A percentile compares a stretch with the other conserved stretches of the same genome.
Evolutionary conservation across 2,329 filamentous ascomycete genomes (phyloP).

Genomic region (Graphilbum fragrans): DNA sequence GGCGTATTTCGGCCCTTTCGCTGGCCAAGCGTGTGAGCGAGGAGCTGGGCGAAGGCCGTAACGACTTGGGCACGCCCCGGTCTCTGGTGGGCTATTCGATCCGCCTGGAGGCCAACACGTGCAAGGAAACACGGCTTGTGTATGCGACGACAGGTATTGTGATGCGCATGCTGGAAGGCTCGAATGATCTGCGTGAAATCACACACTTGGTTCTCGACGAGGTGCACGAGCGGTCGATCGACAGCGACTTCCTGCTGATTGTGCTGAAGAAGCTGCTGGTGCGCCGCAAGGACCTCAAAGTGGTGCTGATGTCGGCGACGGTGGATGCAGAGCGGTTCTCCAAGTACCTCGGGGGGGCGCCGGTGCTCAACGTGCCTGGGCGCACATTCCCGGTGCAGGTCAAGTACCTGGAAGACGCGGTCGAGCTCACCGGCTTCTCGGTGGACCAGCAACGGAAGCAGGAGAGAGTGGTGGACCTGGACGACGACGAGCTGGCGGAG

Average conservation of each 20-base stretch:
- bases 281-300: conserved; percentile 70
- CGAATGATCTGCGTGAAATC: conserved; percentile 74
- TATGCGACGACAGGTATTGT: conserved; percentile 89
- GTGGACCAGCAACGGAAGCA: conserved; percentile 31
- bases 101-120: conserved; percentile 77
- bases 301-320: conserved; percentile 94
- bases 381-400: conserved; percentile 87
- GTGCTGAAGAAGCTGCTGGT: conserved; percentile 74
- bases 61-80: conserved; percentile 67
- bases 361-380: conserved; percentile 81
- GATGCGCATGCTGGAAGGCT: conserved; percentile 92
- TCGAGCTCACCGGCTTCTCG: conserved; percentile 72
- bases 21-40: conserved; percentile 87
- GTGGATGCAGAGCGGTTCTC: conserved; percentile 90
- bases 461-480: conserved; percentile 48
- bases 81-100: conserved; percentile 94
- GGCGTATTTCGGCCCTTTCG: conserved; percentile 92
- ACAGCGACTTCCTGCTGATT: conserved; percentile 91
- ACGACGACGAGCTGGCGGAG: conserved; percentile 46
- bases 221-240: conserved; percentile 91
- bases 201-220: conserved; percentile 96
- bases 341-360: conserved; percentile 72
- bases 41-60: conserved; percentile 76
- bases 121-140: conserved; percentile 68
- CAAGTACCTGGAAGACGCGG: conserved; percentile 80